phyloP scores from a whole-genome alignment of 805 yeast genomes.

The Ogataea chonburiensis region DNA sequence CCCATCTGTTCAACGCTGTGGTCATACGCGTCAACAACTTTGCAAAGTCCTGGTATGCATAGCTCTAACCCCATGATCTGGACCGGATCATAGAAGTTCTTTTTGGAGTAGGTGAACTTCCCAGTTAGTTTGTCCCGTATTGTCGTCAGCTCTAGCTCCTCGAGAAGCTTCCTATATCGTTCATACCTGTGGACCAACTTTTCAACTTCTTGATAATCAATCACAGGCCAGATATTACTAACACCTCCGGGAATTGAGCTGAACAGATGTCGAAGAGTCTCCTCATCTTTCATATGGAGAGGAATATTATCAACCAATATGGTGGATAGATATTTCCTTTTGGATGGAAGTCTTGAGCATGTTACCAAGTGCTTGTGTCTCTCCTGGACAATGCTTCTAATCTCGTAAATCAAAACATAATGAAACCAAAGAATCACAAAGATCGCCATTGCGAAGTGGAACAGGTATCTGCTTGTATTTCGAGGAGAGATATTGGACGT shows the following conservation, averaged over 20 bases:
- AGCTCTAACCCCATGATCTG: conserved; percentile 14
- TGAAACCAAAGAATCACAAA: conserved; percentile 58
- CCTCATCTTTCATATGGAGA: conserved; percentile 26
- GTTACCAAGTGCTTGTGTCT: conserved; percentile 43
- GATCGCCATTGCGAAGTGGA: conserved; percentile 62
- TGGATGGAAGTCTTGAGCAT: conserved; percentile 18
- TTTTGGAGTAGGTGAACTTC: conserved; percentile 17
- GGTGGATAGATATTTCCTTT: conserved; percentile 29
- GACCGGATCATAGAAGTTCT: conserved; percentile 21
- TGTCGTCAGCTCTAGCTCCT: conserved; percentile 39
- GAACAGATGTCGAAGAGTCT: conserved; percentile 33
- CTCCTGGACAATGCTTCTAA: conserved; percentile 48
- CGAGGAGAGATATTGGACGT: conserved; percentile 64
- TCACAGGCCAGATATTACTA: conserved; percentile 58
- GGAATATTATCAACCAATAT: conserved; percentile 49
- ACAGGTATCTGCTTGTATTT: conserved; percentile 49
- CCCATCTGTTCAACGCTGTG: conserved; percentile 18
- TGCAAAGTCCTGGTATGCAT: conserved; percentile 23
- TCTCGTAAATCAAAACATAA: conserved; percentile 52
- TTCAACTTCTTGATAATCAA: conserved; percentile 41
- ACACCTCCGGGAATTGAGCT: conserved; percentile 53
- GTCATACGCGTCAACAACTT: conserved; percentile 19
- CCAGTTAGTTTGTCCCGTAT: conserved; percentile 28
- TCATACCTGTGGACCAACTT: conserved; percentile 31
- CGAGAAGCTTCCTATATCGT: conserved; percentile 36